Evolutionary conservation across 1,284 basidiomycete genomes (phyloP).

Genomic region (Trametes hirsuta): DNA sequence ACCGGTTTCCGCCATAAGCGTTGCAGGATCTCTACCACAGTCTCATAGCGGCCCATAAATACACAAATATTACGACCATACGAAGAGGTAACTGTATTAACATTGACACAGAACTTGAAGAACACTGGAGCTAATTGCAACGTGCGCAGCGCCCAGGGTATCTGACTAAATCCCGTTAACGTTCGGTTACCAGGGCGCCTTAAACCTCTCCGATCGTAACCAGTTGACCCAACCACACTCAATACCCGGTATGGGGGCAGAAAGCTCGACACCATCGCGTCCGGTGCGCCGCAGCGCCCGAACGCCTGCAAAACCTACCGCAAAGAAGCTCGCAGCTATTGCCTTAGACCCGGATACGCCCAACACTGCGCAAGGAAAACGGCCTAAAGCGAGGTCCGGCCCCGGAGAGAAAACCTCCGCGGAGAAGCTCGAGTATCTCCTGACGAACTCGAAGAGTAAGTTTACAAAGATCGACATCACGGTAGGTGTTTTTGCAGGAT

Average conservation of each 20-base stretch:
- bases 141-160: too few relatives aligned
- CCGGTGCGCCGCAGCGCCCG: conserved; percentile 21
- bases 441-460: conserved; percentile 54
- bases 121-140: too few relatives aligned
- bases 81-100: too few relatives aligned
- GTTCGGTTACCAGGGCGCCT: too few relatives aligned
- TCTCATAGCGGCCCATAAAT: too few relatives aligned
- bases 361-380: conserved; percentile 8
- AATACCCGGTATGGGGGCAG: neutral
- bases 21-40: too few relatives aligned
- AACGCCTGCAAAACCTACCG: conserved; percentile 10
- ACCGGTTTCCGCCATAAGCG: too few relatives aligned
- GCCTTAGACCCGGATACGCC: neutral
- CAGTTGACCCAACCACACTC: too few relatives aligned
- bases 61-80: too few relatives aligned
- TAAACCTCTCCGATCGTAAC: too few relatives aligned
- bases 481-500: conserved; percentile 41
- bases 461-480: conserved; percentile 54
- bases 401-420: conserved; percentile 18
- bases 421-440: conserved; percentile 35
- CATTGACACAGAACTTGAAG: too few relatives aligned
- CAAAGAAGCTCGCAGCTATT: neutral
- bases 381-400: conserved; percentile 12
- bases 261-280: conserved; percentile 1
- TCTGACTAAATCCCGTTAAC: too few relatives aligned